Evolutionary conservation across 768 basidiomycete species (phyloP), one percentile per base, ranked within the genome.

Genomic region (Mycena rosella): DNA sequence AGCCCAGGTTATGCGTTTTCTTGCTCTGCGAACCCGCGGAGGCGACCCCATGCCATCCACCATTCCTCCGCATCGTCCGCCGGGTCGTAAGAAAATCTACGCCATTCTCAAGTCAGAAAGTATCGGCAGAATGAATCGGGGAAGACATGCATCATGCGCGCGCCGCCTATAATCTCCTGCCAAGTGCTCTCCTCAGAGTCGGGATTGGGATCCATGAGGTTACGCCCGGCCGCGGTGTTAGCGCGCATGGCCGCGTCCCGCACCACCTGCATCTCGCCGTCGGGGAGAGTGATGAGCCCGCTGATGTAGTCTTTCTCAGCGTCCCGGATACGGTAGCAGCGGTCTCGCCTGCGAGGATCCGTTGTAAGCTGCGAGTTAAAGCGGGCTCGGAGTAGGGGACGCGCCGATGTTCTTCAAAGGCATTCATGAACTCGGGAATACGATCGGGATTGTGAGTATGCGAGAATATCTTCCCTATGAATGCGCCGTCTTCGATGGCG

Each of bases 21-120:
- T n/a, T n/a, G 49, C 17, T 51, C 8, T 38, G 74, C 5, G 49
- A 26, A 22, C 54, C 40, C 26, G n/a, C 53, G 51, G 14, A 54
- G 47, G n/a, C 62, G 51, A 29, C 62, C 62, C 62, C 62, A 63
- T 17, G 51, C n/a, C n/a, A 63, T 44, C 62, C 62, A 63, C 62
- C 62, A 63, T 29, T 63, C 62, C n/a, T 63, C 62, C 17, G 62
- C 62, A 10, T 54, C 63, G 14, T 65, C 63, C 22, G 6, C 34
- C 17, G 63, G 42, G 27, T 65, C 64, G 57, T 65, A 65, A 20
- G 29, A 49, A 40, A 53, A 59, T 20, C 64, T 65, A 38, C n/a
- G 24, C n/a, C n/a, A 29, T 14, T 13, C 3, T 40, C n/a, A n/a
- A n/a, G 13, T 60, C 38, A 59, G 26, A 24, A 22, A n/a, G 24